phyloP scores from a whole-genome alignment of 2,329 filamentous ascomycete genomes.

The Fusarium anthophilum region DNA sequence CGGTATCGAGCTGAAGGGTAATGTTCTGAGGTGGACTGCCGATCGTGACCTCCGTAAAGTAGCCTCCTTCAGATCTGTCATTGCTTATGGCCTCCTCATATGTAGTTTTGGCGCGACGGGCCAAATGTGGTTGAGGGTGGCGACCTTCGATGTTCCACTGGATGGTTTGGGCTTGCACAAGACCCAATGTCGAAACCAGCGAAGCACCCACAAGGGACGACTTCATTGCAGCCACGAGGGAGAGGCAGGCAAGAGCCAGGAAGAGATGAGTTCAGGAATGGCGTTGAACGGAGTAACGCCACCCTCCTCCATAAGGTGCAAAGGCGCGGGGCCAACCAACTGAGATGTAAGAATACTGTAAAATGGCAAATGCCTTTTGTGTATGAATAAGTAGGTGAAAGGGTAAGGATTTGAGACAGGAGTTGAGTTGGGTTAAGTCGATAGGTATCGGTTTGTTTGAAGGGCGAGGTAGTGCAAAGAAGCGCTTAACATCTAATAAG shows the following conservation, averaged over 20 bases:
- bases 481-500: constrained; percentile 9
- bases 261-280: constrained; percentile 29
- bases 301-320: constrained; percentile 39
- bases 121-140: constrained; percentile 43
- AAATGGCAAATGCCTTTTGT: not conserved
- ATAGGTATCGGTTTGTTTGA: not conserved
- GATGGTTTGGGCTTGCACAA: constrained; percentile 49
- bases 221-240: constrained; percentile 37
- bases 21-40: constrained; percentile 67
- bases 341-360: not conserved
- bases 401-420: not conserved
- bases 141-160: constrained; percentile 59
- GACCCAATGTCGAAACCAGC: constrained; percentile 37
- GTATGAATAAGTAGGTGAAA: not conserved
- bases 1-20: constrained; percentile 70
- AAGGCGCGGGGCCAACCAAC: constrained; percentile 19
- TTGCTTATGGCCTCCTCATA: constrained; percentile 58
- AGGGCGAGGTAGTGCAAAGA: constrained; percentile 3
- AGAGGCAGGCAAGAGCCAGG: not conserved
- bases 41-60: constrained; percentile 65
- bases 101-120: constrained; percentile 51
- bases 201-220: constrained; percentile 28
- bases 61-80: constrained; percentile 55
- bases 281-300: constrained; percentile 31
- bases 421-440: not conserved